Evolutionary conservation across 1,284 basidiomycete genomes (phyloP).

Genomic region (Entoloma clypeatum): DNA sequence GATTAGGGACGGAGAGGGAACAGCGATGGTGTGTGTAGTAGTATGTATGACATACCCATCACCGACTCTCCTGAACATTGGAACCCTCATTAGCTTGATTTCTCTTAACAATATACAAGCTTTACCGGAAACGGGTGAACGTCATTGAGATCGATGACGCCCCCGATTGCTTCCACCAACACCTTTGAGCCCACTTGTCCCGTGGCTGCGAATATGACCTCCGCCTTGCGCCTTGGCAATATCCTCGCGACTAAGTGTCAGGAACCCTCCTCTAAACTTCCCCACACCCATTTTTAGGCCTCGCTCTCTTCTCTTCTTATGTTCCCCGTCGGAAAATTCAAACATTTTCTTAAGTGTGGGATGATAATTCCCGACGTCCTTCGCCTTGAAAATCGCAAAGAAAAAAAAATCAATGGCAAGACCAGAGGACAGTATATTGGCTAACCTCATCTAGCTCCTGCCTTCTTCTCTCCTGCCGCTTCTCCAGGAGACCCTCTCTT

Average conservation of each 20-base stretch:
- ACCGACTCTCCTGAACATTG: too few species aligned
- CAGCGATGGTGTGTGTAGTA: too few species aligned
- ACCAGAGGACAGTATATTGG: background rate
- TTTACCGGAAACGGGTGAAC: too few species aligned
- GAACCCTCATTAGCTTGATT: too few species aligned
- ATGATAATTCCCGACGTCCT: constrained; percentile 77
- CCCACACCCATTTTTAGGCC: constrained; percentile 78
- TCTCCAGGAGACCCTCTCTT: constrained; percentile 61
- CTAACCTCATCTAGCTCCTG: constrained; percentile 63
- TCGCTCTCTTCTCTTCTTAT: constrained; percentile 48
- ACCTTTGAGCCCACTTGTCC: constrained; percentile 9
- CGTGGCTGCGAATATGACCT: constrained; percentile 19
- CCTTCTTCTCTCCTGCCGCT: constrained; percentile 51
- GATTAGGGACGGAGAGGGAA: too few species aligned
- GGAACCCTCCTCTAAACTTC: constrained; percentile 61
- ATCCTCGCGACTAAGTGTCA: constrained; percentile 61
- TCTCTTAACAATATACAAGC: too few species aligned
- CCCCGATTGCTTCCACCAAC: constrained; percentile 7
- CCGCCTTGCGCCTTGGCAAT: constrained; percentile 32
- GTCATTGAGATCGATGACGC: too few species aligned
- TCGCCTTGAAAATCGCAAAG: constrained; percentile 45
- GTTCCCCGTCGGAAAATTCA: constrained; percentile 35
- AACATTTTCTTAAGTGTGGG: constrained; percentile 68
- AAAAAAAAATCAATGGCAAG: constrained; percentile 2
- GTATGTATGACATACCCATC: too few species aligned